Evolutionary conservation across 2,329 filamentous ascomycete species (phyloP).

Genomic region (Sordariomycetes sp.): DNA sequence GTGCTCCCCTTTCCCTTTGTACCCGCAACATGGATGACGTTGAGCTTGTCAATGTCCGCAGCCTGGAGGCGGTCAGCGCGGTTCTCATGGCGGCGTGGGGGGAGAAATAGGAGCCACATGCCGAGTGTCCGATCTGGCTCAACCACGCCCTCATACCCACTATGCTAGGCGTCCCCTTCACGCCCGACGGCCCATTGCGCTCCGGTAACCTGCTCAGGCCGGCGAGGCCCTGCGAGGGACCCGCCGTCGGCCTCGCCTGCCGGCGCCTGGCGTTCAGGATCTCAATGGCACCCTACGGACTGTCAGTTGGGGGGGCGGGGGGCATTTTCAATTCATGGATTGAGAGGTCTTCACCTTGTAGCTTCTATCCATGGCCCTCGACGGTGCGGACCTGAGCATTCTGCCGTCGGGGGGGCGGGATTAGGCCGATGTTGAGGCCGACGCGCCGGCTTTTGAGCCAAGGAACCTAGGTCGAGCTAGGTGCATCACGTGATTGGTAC

Average conservation of each 20-base stretch:
- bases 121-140: neutral
- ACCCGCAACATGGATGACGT: constrained; percentile 35
- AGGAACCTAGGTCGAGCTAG: no score
- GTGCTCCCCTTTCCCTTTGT: constrained; percentile 43
- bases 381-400: no score
- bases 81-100: neutral
- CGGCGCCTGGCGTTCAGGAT: neutral
- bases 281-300: neutral
- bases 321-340: no score
- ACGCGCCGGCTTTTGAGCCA: no score
- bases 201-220: neutral
- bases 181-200: neutral
- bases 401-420: no score
- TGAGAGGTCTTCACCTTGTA: no score
- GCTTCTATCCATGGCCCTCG: no score
- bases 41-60: constrained; percentile 19
- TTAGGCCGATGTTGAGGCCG: no score
- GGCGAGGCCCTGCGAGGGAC: neutral
- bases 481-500: no score
- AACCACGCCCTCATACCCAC: neutral
- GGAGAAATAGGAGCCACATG: neutral
- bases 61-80: neutral
- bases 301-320: no score
- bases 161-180: neutral
- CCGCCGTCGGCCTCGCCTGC: neutral